These are phyloP conservation scores for Fusarium illudens DNA, from an alignment of 2,329 filamentous ascomycete species.

Conservation along the genomic window DNA sequence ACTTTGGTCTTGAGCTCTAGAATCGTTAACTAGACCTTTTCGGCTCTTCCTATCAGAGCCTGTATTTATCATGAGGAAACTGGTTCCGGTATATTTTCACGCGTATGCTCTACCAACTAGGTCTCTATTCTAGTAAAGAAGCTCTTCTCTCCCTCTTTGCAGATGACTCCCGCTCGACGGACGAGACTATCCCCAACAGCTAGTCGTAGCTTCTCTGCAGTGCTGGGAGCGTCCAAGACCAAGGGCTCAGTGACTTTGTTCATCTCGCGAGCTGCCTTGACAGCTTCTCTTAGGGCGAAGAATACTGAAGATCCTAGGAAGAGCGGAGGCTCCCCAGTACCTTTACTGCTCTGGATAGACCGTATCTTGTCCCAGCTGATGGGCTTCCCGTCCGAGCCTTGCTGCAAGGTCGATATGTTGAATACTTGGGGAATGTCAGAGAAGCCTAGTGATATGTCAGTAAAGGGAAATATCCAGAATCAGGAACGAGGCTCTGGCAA, in stretches of 20 bases:
- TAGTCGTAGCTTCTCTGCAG: not conserved
- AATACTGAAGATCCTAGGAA: slow-evolving; percentile 1
- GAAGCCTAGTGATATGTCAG: not conserved
- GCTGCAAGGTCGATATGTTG: not conserved
- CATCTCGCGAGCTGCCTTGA: slow-evolving; percentile 11
- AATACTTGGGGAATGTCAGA: not conserved
- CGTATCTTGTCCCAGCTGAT: not conserved
- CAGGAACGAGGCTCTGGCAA: too few relatives aligned
- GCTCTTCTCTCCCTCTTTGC: not conserved
- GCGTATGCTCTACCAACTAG: not conserved
- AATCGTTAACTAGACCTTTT: too few relatives aligned
- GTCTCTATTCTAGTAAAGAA: not conserved
- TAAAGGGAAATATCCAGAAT: not conserved
- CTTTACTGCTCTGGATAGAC: not conserved
- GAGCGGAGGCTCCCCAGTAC: not conserved
- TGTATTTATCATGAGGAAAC: rapidly evolving
- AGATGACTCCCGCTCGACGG: not conserved
- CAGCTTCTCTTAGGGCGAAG: slow-evolving; percentile 9
- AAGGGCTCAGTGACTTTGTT: slow-evolving; percentile 1
- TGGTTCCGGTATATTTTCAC: not conserved
- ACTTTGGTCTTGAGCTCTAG: too few relatives aligned
- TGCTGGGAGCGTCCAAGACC: not conserved
- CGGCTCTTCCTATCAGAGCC: too few relatives aligned
- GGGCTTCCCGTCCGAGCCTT: not conserved
- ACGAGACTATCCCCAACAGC: not conserved